Conservation (phyloP, 2,329 filamentous ascomycete genomes). For the Penicillium occitanis region DNA sequence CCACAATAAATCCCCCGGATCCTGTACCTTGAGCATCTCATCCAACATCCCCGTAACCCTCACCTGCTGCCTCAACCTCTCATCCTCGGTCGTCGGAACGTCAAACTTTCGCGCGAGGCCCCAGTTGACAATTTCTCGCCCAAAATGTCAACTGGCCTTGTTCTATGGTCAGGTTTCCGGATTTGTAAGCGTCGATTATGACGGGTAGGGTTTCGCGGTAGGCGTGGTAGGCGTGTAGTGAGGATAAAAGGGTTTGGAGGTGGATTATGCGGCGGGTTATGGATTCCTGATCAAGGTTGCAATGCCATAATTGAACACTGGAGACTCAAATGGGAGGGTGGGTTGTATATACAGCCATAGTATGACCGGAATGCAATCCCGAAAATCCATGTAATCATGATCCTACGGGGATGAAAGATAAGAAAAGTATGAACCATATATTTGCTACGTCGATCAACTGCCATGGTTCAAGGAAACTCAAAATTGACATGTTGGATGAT, state of each 20-base stretch:
- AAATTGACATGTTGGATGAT: background rate
- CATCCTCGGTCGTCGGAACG: background rate
- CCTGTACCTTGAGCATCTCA: conserved; percentile 7
- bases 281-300: background rate
- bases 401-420: background rate
- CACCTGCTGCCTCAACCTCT: background rate
- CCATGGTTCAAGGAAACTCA: background rate
- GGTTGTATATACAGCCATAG: background rate
- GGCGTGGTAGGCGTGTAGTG: conserved; percentile 4
- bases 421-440: background rate
- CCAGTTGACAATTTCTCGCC: background rate
- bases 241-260: background rate
- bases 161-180: background rate
- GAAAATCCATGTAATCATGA: background rate
- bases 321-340: background rate
- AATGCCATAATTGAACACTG: no score
- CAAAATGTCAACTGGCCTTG: conserved; percentile 4
- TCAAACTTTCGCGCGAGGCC: background rate
- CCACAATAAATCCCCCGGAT: conserved; percentile 7
- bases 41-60: conserved; percentile 11
- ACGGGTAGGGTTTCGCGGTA: conserved; percentile 12
- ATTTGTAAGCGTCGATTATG: background rate
- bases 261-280: conserved; percentile 1
- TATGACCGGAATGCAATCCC: background rate
- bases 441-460: no score